Evolutionary conservation across 352 stramenopile genomes (phyloP).

Genomic region (Phytophthora sp.): DNA sequence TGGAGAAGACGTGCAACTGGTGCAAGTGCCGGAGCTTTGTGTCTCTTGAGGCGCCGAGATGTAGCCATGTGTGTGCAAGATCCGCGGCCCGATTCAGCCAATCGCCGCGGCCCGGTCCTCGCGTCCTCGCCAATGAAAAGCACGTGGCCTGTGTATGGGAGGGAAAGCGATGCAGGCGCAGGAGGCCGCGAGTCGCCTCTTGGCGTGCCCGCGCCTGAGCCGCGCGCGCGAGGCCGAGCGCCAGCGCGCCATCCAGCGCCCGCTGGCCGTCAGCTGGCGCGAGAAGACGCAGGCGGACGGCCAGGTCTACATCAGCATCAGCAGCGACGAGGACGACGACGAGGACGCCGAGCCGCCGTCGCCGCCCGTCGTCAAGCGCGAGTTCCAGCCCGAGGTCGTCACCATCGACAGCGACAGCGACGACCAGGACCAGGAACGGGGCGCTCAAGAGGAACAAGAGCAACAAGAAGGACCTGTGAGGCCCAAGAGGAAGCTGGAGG

Average conservation of each 20-base stretch:
- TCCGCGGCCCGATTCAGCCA: slow-evolving; percentile 21
- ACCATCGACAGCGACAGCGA: slow-evolving; percentile 44
- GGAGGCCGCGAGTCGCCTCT: slow-evolving; percentile 37
- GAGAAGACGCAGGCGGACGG: slow-evolving; percentile 56
- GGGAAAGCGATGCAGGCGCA: slow-evolving; percentile 36
- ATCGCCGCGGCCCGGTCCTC: slow-evolving; percentile 12
- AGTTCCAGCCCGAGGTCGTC: slow-evolving; percentile 27
- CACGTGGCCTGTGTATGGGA: slow-evolving; percentile 24
- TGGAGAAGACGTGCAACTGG: slow-evolving; percentile 21
- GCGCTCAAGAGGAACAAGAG: slow-evolving; percentile 29
- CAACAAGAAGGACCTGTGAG: slow-evolving; percentile 32
- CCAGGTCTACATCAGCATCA: slow-evolving; percentile 64
- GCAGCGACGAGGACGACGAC: slow-evolving; percentile 37
- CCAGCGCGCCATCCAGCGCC: slow-evolving; percentile 78
- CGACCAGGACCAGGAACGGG: slow-evolving; percentile 17
- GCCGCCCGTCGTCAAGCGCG: slow-evolving; percentile 5
- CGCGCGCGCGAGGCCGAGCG: slow-evolving; percentile 61
- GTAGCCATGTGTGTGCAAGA: slow-evolving; percentile 36
- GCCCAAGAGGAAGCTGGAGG: slow-evolving; percentile 33
- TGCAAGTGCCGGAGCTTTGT: slow-evolving; percentile 3
- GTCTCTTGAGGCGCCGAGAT: not conserved
- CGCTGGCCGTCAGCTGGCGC: slow-evolving; percentile 80
- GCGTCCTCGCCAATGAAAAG: slow-evolving; percentile 31
- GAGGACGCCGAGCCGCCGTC: slow-evolving; percentile 12
- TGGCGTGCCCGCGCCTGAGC: slow-evolving; percentile 42